A percentile compares a stretch with the other conserved stretches of the same genome.
These are phyloP conservation scores for Ogataea methylovora DNA, from an alignment of 805 yeast genomes.

Conservation along the genomic window DNA sequence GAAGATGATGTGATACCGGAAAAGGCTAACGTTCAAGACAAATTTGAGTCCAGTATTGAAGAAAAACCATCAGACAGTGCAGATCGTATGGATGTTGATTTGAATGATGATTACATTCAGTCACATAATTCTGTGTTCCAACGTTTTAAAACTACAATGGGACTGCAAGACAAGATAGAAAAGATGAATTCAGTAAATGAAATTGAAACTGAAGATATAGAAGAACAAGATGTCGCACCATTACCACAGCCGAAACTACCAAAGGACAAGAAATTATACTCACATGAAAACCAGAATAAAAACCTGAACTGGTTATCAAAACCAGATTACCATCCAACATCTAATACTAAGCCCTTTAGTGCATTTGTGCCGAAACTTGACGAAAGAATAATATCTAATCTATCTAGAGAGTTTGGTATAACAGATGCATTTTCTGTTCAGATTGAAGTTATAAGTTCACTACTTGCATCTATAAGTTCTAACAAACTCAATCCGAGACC, in stretches of 20 bases:
- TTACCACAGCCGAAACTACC: slow-evolving; percentile 81
- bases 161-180: slow-evolving; percentile 14
- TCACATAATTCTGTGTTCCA: slow-evolving; percentile 46
- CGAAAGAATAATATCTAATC: slow-evolving; percentile 35
- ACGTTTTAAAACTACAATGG: slow-evolving; percentile 40
- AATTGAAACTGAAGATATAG: slow-evolving; percentile 14
- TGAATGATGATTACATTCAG: slow-evolving; percentile 10
- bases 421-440: slow-evolving; percentile 72
- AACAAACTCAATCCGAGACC: slow-evolving; percentile 40
- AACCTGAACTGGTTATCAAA: slow-evolving; percentile 59
- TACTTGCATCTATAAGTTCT: slow-evolving; percentile 34
- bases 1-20: slow-evolving; percentile 10
- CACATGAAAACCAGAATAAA: slow-evolving; percentile 21
- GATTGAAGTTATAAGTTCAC: slow-evolving; percentile 50
- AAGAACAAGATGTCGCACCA: slow-evolving; percentile 49
- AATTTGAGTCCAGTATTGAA: slow-evolving; percentile 3
- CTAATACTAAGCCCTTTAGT: slow-evolving; percentile 36
- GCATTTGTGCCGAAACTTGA: slow-evolving; percentile 39
- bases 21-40: too few species aligned
- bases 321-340: slow-evolving; percentile 52
- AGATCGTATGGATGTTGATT: slow-evolving; percentile 2
- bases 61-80: slow-evolving; percentile 8
- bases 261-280: slow-evolving; percentile 34
- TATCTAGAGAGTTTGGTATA: slow-evolving; percentile 35
- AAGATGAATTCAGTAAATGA: slow-evolving; percentile 7